Conservation (phyloP, 257 asterid species). For the Solanum bulbocastanum region DNA sequence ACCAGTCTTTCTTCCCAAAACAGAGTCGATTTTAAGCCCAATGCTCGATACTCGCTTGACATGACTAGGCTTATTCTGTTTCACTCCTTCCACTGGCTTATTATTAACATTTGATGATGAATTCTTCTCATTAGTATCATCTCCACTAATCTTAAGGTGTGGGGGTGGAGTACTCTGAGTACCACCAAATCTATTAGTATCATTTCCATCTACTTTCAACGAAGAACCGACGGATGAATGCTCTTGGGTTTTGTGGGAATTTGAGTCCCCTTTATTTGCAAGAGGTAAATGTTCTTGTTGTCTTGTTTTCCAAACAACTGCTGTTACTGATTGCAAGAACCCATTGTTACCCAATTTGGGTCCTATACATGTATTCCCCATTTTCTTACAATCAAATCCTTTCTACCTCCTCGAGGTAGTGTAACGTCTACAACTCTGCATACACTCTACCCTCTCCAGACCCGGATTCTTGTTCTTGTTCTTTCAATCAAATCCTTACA, state of each 20-base stretch:
- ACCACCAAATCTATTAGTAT: constrained; percentile 2
- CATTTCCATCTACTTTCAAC: constrained; percentile 12
- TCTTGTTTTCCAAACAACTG: constrained; percentile 49
- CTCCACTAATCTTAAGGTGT: constrained; percentile 21
- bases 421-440: not conserved
- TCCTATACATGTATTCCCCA: constrained; percentile 70
- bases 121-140: not conserved
- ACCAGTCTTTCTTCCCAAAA: constrained; percentile 59
- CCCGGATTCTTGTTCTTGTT: not conserved
- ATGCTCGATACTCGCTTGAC: constrained; percentile 43
- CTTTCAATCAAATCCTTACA: not conserved
- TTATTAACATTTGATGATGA: not conserved
- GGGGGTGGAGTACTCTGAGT: constrained; percentile 36
- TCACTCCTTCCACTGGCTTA: constrained; percentile 8
- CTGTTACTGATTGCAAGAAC: constrained; percentile 63
- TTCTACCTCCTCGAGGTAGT: not conserved
- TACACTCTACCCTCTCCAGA: not conserved
- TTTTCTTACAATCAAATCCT: not conserved
- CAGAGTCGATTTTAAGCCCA: constrained; percentile 71
- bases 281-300: constrained; percentile 36
- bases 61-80: constrained; percentile 17
- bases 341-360: constrained; percentile 67
- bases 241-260: constrained; percentile 11
- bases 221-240: not conserved
- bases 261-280: constrained; percentile 22